Percentiles rank a stretch among this genome's conserved stretches.
Evolutionary conservation across 2,329 filamentous ascomycete genomes (phyloP).

Genomic region (Fusarium austroafricanum): DNA sequence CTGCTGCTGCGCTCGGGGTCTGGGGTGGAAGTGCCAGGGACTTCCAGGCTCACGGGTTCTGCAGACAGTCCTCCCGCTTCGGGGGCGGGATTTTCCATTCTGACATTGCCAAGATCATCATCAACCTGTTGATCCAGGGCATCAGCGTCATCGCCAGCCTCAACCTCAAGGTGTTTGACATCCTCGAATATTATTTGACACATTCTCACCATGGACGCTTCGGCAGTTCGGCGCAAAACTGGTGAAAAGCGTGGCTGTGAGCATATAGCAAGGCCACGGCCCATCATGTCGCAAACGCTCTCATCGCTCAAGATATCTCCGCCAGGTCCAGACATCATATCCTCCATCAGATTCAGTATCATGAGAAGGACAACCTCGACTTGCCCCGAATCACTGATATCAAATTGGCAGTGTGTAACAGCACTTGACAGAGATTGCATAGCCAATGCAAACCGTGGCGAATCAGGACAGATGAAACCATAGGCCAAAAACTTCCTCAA

Average conservation of each 20-base stretch:
- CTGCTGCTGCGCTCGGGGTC: conserved; percentile 54
- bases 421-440: conserved; percentile 96
- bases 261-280: conserved; percentile 95
- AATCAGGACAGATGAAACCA: conserved; percentile 85
- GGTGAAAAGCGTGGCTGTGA: conserved; percentile 93
- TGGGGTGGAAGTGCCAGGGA: conserved; percentile 30
- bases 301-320: conserved; percentile 96
- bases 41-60: conserved; percentile 33
- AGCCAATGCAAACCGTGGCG: conserved; percentile 87
- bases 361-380: conserved; percentile 95
- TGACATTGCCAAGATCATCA: conserved; percentile 78
- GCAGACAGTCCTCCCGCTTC: conserved; percentile 38
- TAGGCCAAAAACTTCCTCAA: conserved; percentile 98
- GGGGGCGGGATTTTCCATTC: conserved; percentile 70
- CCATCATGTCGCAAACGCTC: conserved; percentile 99
- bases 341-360: conserved; percentile 97
- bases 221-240: conserved; percentile 87
- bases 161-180: conserved; percentile 82
- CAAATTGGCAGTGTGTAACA: conserved; percentile 97
- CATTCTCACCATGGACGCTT: conserved; percentile 98
- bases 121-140: conserved; percentile 74
- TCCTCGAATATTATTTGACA: conserved; percentile 98
- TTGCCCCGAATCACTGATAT: conserved; percentile 92
- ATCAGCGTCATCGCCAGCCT: conserved; percentile 74
- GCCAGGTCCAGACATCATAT: conserved; percentile 94